Evolutionary conservation across 306 rosid genomes (phyloP).

Genomic region (Nissolia schottii): DNA sequence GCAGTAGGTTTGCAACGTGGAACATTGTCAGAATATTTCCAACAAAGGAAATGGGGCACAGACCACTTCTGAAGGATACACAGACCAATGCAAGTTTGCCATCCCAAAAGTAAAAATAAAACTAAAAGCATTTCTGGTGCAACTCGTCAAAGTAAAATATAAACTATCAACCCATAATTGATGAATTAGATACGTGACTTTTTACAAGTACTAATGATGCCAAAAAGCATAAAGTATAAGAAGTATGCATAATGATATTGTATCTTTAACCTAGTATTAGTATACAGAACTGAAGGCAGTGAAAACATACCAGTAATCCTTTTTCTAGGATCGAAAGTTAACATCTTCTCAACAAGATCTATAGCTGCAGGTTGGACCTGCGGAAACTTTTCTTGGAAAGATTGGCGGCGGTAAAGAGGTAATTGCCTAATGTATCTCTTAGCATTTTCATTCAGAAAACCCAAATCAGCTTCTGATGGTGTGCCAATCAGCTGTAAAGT

Average conservation of each 20-base stretch:
- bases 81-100: neutral
- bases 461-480: constrained; percentile 90
- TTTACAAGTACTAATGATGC: constrained; percentile 6
- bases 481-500: constrained; percentile 92
- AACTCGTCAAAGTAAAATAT: neutral
- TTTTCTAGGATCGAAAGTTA: constrained; percentile 84
- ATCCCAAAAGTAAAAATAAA: constrained; percentile 1
- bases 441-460: constrained; percentile 91
- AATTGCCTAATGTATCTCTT: constrained; percentile 90
- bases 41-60: neutral
- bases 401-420: constrained; percentile 69
- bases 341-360: constrained; percentile 95
- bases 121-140: neutral
- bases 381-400: constrained; percentile 88
- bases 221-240: neutral
- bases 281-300: constrained; percentile 15
- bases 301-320: constrained; percentile 82
- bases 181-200: neutral
- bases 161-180: neutral
- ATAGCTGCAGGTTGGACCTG: constrained; percentile 92
- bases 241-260: neutral
- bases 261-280: constrained; percentile 2
- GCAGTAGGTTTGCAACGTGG: neutral
- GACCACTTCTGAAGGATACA: constrained; percentile 13
- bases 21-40: constrained; percentile 3